These are phyloP conservation scores for Simplicillium sp. DNA, from an alignment of 2,329 filamentous ascomycete genomes.

Conservation along the genomic window DNA sequence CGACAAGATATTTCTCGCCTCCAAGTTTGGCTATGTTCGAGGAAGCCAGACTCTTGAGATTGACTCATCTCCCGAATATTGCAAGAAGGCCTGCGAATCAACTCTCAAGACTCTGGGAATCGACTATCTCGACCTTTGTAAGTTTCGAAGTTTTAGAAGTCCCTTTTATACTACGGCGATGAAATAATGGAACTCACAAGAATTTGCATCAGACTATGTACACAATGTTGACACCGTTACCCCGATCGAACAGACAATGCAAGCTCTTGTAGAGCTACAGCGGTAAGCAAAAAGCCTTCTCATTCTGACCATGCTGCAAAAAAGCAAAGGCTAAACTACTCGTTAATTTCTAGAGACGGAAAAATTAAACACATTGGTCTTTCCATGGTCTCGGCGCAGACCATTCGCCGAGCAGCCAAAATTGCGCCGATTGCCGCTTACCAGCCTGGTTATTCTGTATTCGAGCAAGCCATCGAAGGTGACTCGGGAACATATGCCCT, in stretches of 20 bases:
- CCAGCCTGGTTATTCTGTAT: conserved; percentile 43
- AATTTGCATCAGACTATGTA: conserved; percentile 3
- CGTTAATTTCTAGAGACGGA: conserved; percentile 24
- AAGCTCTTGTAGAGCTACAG: conserved; percentile 32
- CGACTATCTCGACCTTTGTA: conserved; percentile 40
- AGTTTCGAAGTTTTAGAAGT: conserved; percentile 34
- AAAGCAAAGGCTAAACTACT: background rate
- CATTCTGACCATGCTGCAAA: no score
- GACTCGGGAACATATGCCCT: conserved; percentile 31
- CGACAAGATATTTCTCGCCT: conserved; percentile 32
- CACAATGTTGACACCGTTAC: conserved; percentile 12
- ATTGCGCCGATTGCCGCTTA: conserved; percentile 37
- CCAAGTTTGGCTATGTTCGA: conserved; percentile 14
- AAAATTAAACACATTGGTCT: conserved; percentile 45
- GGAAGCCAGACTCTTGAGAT: conserved; percentile 5
- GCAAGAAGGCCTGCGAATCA: conserved; percentile 11
- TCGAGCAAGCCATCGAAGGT: conserved; percentile 48
- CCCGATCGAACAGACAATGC: conserved; percentile 34
- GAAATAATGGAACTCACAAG: background rate
- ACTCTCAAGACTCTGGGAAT: conserved; percentile 34
- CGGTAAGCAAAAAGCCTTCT: conserved; percentile 9
- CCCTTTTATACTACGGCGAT: conserved; percentile 2
- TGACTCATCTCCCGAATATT: conserved; percentile 14
- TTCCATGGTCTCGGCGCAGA: conserved; percentile 31
- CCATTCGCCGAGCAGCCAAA: conserved; percentile 38